These are phyloP conservation scores for Russula brevipes DNA, from an alignment of 768 basidiomycete species.

Conservation along the genomic window DNA sequence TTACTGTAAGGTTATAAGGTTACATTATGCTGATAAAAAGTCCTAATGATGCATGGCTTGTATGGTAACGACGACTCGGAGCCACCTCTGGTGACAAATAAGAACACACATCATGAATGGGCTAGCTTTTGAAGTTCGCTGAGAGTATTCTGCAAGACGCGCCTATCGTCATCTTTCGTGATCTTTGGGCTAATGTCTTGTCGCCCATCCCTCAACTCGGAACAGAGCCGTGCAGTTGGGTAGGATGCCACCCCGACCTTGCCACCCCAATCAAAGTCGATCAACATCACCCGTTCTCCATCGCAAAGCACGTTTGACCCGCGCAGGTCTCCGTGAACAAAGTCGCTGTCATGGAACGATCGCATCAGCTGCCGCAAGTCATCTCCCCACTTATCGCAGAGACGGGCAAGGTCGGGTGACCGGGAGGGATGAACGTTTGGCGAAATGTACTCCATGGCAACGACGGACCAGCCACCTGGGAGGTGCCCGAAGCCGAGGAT, in stretches of 20 bases:
- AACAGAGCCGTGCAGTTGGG: background rate
- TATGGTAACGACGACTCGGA: no score
- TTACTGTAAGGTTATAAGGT: no score
- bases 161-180: background rate
- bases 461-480: background rate
- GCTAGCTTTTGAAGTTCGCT: no score
- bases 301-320: background rate
- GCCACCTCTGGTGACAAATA: no score
- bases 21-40: no score
- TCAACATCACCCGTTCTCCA: background rate
- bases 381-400: background rate
- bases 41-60: no score
- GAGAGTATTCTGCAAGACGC: background rate
- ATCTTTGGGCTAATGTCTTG: background rate
- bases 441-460: background rate
- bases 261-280: constrained; percentile 7
- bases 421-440: background rate
- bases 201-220: constrained; percentile 4
- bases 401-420: background rate
- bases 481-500: background rate
- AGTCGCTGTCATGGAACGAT: background rate
- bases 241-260: background rate
- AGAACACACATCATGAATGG: no score
- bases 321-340: background rate
- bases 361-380: background rate